These are phyloP conservation scores for Agroathelia rolfsii DNA, from an alignment of 1,284 basidiomycete genomes.

Conservation along the genomic window DNA sequence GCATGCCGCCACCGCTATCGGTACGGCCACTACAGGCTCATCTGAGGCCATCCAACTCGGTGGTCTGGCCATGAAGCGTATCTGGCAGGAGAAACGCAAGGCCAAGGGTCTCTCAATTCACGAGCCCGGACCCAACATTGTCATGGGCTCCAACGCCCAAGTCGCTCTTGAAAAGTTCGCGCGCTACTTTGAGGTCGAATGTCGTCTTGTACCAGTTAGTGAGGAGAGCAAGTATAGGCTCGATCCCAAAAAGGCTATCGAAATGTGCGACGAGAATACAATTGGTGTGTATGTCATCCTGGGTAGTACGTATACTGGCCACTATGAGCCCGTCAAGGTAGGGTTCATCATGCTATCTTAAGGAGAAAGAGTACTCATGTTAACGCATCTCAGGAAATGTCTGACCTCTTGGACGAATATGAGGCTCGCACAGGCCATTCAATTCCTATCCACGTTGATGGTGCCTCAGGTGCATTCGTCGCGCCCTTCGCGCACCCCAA, in stretches of 20 bases:
- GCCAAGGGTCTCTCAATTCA: conserved; percentile 79
- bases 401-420: conserved; percentile 78
- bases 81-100: conserved; percentile 87
- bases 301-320: conserved; percentile 38
- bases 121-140: conserved; percentile 71
- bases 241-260: conserved; percentile 77
- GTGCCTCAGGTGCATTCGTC: conserved; percentile 74
- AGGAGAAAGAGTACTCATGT: conserved; percentile 91
- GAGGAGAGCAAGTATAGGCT: conserved; percentile 74
- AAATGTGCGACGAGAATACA: conserved; percentile 89
- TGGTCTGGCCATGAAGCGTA: conserved; percentile 89
- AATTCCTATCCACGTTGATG: conserved; percentile 84
- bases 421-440: conserved; percentile 71
- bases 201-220: conserved; percentile 69
- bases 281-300: conserved; percentile 77
- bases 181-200: conserved; percentile 86
- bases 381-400: conserved; percentile 85
- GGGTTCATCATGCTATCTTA: no score
- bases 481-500: conserved; percentile 80
- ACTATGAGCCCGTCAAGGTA: conserved; percentile 10
- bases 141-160: conserved; percentile 81
- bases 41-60: conserved; percentile 92
- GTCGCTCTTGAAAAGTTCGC: conserved; percentile 88
- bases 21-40: conserved; percentile 90
- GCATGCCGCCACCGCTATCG: conserved; percentile 62